phyloP scores from a whole-genome alignment of 257 asterid genomes.

The Jacaranda copaia region DNA sequence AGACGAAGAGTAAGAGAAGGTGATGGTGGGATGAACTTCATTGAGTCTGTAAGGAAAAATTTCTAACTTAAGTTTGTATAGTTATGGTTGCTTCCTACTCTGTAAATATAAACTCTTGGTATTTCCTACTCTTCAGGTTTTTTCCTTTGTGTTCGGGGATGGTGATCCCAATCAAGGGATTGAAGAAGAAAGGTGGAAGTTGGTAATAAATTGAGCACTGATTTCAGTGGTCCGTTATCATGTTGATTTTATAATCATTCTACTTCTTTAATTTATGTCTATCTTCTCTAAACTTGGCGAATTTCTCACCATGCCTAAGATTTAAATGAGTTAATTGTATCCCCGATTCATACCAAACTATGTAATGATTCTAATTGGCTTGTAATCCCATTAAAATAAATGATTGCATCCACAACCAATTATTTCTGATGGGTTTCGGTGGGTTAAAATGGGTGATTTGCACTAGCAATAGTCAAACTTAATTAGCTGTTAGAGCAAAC shows the following conservation, averaged over 20 bases:
- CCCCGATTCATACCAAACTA: neutral
- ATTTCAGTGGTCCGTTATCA: slow-evolving; percentile 80
- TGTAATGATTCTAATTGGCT: neutral
- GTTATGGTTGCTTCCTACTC: slow-evolving; percentile 34
- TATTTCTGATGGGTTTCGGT: neutral
- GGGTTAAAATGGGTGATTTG: neutral
- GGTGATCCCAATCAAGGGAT: slow-evolving; percentile 99
- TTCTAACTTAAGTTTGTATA: slow-evolving; percentile 21
- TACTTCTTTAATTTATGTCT: slow-evolving; percentile 26
- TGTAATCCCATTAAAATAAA: neutral
- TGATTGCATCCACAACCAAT: neutral
- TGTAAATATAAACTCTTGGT: slow-evolving; percentile 13
- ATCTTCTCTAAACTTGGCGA: slow-evolving; percentile 25
- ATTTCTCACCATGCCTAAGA: slow-evolving; percentile 11
- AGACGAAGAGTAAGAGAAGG: slow-evolving; percentile 64
- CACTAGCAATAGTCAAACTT: neutral
- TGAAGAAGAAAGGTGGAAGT: slow-evolving; percentile 99
- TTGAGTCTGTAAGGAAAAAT: slow-evolving; percentile 79
- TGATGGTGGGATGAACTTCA: slow-evolving; percentile 81
- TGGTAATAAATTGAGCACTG: slow-evolving; percentile 93
- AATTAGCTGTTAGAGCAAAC: neutral
- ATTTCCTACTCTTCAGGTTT: slow-evolving; percentile 66
- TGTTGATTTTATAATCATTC: slow-evolving; percentile 30
- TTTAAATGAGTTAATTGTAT: neutral
- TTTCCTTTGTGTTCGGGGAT: slow-evolving; percentile 96